These are phyloP conservation scores for Puccinellia tenuiflora DNA, from an alignment of 176 grass and related monocot genomes.

Conservation along the genomic window DNA sequence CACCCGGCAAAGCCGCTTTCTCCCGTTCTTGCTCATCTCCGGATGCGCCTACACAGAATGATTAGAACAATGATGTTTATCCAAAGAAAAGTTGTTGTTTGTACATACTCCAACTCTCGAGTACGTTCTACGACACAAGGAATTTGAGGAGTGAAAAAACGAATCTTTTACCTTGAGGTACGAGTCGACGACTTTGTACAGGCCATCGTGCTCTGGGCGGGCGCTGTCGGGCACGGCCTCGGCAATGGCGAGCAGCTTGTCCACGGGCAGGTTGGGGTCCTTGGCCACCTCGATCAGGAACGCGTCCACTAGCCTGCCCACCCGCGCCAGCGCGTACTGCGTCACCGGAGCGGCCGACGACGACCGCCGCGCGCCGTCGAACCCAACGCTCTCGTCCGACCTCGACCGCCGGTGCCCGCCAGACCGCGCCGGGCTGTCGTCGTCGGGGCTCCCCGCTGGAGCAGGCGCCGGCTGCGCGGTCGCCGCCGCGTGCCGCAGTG, in stretches of 20 bases:
- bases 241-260: slow-evolving; percentile 75
- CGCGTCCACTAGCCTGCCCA: slow-evolving; percentile 68
- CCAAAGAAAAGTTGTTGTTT: not conserved
- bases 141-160: not conserved
- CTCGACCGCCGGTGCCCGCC: slow-evolving; percentile 63
- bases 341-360: slow-evolving; percentile 65
- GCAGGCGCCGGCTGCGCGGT: not conserved
- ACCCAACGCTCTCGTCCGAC: slow-evolving; percentile 75
- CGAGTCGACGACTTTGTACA: slow-evolving; percentile 86
- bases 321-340: slow-evolving; percentile 48
- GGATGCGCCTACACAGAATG: slow-evolving; percentile 50
- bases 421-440: slow-evolving; percentile 37
- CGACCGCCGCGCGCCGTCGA: slow-evolving; percentile 63
- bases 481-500: slow-evolving; percentile 44
- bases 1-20: slow-evolving; percentile 71
- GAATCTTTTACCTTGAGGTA: slow-evolving; percentile 67
- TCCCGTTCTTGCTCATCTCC: slow-evolving; percentile 61
- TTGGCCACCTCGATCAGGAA: slow-evolving; percentile 62
- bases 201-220: slow-evolving; percentile 67
- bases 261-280: slow-evolving; percentile 64
- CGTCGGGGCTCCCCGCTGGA: slow-evolving; percentile 31
- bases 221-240: slow-evolving; percentile 71
- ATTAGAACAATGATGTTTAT: not conserved
- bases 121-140: not conserved
- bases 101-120: not conserved